Conservation (phyloP, 371 early-diverging fungal genomes). For the Parasitella parasitica region DNA sequence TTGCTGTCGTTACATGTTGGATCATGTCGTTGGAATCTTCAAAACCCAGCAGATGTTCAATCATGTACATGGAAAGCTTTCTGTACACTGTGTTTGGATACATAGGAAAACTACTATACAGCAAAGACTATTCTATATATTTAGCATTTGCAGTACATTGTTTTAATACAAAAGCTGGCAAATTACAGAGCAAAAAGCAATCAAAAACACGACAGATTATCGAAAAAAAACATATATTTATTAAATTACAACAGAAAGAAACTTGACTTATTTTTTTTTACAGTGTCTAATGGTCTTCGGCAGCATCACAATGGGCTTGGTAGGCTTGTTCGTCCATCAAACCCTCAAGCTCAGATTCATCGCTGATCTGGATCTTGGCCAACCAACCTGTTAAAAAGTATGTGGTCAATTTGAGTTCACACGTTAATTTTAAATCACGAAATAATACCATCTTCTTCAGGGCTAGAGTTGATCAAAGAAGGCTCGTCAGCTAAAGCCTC, state of each 20-base stretch:
- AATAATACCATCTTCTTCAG: conserved; percentile 73
- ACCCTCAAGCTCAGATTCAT: conserved; percentile 64
- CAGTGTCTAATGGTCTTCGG: conserved; percentile 26
- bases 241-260: conserved; percentile 10
- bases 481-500: conserved; percentile 63
- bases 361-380: conserved; percentile 83
- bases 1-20: background rate
- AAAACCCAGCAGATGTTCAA: too few relatives aligned
- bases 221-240: background rate
- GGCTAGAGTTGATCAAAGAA: conserved; percentile 72
- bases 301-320: conserved; percentile 47
- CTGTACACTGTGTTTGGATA: too few relatives aligned
- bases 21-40: too few relatives aligned
- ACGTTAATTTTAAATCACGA: background rate
- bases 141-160: too few relatives aligned
- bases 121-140: too few relatives aligned
- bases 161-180: too few relatives aligned
- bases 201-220: background rate
- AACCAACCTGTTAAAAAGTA: conserved; percentile 76
- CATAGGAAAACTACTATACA: too few relatives aligned
- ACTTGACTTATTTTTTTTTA: background rate
- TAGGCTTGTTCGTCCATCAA: conserved; percentile 80
- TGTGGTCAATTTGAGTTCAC: background rate
- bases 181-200: background rate
- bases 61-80: too few relatives aligned